Evolutionary conservation across 2,329 filamentous ascomycete species (phyloP).

Genomic region (Sarocladium strictum): DNA sequence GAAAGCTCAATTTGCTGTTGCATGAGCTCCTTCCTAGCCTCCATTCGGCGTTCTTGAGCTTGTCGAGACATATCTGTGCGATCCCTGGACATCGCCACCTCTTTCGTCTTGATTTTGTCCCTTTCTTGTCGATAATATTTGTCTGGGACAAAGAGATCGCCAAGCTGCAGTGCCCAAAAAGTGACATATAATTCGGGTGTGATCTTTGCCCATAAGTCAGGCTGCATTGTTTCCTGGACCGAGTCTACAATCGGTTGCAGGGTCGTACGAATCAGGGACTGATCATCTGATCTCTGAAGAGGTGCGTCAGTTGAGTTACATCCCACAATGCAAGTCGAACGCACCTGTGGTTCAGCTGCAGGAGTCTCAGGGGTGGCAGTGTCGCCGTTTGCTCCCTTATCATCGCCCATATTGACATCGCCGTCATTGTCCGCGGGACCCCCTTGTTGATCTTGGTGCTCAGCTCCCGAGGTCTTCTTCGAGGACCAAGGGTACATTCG

Average conservation of each 20-base stretch:
- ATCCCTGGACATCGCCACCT: conserved; percentile 62
- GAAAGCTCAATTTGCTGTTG: conserved; percentile 64
- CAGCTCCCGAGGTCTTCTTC: conserved; percentile 26
- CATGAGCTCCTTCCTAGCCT: conserved; percentile 62
- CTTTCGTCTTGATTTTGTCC: conserved; percentile 59
- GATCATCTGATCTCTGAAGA: conserved; percentile 28
- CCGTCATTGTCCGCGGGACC: conserved; percentile 41
- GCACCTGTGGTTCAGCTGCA: conserved; percentile 27
- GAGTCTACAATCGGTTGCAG: conserved; percentile 69
- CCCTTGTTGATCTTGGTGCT: conserved; percentile 13
- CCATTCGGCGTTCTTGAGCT: conserved; percentile 56
- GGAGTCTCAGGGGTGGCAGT: conserved; percentile 22
- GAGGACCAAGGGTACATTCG: conserved; percentile 45
- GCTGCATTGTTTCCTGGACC: conserved; percentile 55
- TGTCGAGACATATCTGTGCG: conserved; percentile 65
- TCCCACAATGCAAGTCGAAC: conserved; percentile 12
- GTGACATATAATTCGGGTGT: conserved; percentile 78
- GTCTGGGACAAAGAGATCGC: conserved; percentile 72
- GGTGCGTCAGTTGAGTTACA: conserved; percentile 16
- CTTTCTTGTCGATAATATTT: conserved; percentile 75
- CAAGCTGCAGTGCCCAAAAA: conserved; percentile 86
- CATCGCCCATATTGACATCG: conserved; percentile 47
- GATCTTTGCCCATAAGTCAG: conserved; percentile 61
- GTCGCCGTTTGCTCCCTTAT: conserved; percentile 22
- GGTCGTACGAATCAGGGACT: conserved; percentile 23